Evolutionary conservation across 306 rosid genomes (phyloP).

Genomic region (Sicyos baderoa): DNA sequence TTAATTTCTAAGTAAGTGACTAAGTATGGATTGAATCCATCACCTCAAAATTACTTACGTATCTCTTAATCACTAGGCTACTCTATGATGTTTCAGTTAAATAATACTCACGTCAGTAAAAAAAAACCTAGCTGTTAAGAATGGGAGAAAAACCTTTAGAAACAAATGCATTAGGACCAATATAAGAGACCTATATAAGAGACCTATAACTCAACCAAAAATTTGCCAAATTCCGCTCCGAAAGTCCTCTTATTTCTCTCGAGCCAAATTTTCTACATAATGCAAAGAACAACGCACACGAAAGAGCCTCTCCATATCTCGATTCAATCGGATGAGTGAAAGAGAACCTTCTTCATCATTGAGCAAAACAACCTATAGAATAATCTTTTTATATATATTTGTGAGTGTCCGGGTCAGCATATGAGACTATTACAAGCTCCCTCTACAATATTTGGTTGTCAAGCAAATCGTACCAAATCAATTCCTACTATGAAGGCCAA

Average conservation of each 20-base stretch:
- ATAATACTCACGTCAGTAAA: neutral
- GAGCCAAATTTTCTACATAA: neutral
- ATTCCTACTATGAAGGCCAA: no score
- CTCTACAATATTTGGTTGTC: no score
- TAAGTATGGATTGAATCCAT: no score
- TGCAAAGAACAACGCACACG: neutral
- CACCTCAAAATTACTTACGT: no score
- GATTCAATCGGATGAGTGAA: neutral
- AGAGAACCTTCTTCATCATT: neutral
- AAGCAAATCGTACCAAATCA: no score
- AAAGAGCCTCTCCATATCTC: neutral
- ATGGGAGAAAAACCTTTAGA: neutral
- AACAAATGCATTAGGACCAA: neutral
- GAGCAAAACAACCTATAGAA: neutral
- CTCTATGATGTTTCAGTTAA: no score
- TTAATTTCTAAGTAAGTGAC: no score
- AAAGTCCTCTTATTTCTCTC: neutral
- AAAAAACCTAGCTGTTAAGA: neutral
- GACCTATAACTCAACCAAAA: neutral
- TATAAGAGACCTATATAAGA: neutral
- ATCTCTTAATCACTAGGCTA: no score
- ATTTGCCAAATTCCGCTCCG: neutral
- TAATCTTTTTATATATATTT: no score
- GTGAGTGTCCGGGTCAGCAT: no score
- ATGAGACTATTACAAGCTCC: no score